phyloP scores from a whole-genome alignment of 2,329 filamentous ascomycete genomes.

The Cercospora sp. region DNA sequence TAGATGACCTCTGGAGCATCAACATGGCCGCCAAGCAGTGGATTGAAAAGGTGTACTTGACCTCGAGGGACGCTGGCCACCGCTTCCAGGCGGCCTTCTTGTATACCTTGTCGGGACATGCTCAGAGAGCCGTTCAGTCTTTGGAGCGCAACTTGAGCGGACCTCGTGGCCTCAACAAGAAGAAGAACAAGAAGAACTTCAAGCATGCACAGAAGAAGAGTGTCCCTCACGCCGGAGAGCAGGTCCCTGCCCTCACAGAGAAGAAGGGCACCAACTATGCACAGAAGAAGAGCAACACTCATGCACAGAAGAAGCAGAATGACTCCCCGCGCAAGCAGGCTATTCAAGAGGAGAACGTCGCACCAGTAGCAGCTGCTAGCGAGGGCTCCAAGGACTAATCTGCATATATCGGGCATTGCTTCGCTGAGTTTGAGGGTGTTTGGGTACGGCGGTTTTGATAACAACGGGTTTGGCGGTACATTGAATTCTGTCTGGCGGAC shows the following conservation, averaged over 20 bases:
- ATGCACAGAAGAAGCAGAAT: constrained; percentile 1
- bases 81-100: constrained; percentile 5
- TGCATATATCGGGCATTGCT: neutral
- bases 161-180: neutral
- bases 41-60: constrained; percentile 11
- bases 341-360: neutral
- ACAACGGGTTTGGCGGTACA: constrained; percentile 4
- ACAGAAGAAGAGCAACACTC: neutral
- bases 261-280: neutral
- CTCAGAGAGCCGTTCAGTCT: neutral
- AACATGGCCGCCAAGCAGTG: constrained; percentile 20
- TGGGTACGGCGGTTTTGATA: constrained; percentile 3
- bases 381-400: neutral
- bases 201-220: neutral
- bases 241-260: neutral
- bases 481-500: constrained; percentile 1
- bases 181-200: constrained; percentile 3
- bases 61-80: neutral
- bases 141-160: constrained; percentile 3
- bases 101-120: neutral
- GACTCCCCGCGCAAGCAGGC: neutral
- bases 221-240: neutral
- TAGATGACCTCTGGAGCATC: constrained; percentile 17
- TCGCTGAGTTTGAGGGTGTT: neutral
- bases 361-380: neutral